Conservation (phyloP, 495 filamentous ascomycete species). For the Xylaria sp. region DNA sequence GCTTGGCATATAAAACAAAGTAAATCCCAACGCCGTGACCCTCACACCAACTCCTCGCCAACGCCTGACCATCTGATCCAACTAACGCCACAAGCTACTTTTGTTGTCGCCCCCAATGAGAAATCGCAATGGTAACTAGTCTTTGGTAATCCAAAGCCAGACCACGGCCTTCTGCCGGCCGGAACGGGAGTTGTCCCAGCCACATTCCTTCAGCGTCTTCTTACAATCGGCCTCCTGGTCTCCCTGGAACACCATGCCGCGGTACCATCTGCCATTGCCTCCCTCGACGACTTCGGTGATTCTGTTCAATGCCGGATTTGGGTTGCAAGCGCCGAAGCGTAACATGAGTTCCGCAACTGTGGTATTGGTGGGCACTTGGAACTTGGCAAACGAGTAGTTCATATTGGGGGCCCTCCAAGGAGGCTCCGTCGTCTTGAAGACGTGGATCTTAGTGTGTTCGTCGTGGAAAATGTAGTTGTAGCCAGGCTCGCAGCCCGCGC, state of each 20-base stretch:
- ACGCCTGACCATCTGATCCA: background rate
- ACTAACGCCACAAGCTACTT: background rate
- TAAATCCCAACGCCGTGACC: background rate
- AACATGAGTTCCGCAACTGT: slow-evolving; percentile 53
- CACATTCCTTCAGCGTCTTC: slow-evolving; percentile 45
- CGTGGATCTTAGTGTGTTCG: slow-evolving; percentile 56
- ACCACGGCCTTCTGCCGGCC: slow-evolving; percentile 48
- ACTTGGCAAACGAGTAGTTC: slow-evolving; percentile 43
- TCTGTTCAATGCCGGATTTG: slow-evolving; percentile 47
- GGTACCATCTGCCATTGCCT: slow-evolving; percentile 48
- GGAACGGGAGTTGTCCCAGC: slow-evolving; percentile 47
- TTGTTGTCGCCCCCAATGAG: background rate
- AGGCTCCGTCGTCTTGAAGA: slow-evolving; percentile 48
- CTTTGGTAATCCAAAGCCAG: slow-evolving; percentile 50
- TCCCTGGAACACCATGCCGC: slow-evolving; percentile 41
- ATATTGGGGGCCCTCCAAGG: slow-evolving; percentile 51
- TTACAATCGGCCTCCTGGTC: slow-evolving; percentile 32
- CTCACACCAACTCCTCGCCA: background rate
- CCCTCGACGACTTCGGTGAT: slow-evolving; percentile 50
- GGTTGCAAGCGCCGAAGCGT: slow-evolving; percentile 54
- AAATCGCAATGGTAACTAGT: slow-evolving; percentile 27
- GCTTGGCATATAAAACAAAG: background rate
- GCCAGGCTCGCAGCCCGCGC: slow-evolving; percentile 57
- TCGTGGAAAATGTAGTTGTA: slow-evolving; percentile 60
- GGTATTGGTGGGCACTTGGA: slow-evolving; percentile 48